Conservation (phyloP, 768 basidiomycete species). For the Phallus indusiatus region DNA sequence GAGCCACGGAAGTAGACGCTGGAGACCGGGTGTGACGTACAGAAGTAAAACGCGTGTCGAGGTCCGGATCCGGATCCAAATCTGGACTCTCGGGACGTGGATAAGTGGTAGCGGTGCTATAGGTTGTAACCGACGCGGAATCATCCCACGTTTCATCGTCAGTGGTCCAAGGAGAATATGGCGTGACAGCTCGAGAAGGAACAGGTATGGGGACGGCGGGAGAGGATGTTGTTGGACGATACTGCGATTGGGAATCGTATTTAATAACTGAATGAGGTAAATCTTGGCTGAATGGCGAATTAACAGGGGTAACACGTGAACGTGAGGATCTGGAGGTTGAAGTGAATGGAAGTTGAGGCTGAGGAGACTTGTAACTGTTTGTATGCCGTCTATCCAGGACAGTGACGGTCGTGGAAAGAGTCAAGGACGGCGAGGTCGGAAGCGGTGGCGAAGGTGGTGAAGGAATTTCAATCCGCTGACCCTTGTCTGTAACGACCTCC, state of each 20-base stretch:
- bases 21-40: conserved; percentile 2
- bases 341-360: background rate
- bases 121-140: conserved; percentile 66
- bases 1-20: background rate
- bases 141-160: conserved; percentile 43
- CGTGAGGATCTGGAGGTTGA: background rate
- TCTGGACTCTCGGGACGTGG: conserved; percentile 39
- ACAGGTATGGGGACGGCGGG: conserved; percentile 12
- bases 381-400: background rate
- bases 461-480: conserved; percentile 3
- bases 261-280: conserved; percentile 14
- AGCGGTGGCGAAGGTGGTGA: background rate
- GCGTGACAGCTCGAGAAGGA: conserved; percentile 20
- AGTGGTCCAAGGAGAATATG: conserved; percentile 57
- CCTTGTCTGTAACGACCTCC: background rate
- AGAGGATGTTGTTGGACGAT: conserved; percentile 21
- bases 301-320: background rate
- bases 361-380: background rate
- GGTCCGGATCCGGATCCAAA: conserved; percentile 20
- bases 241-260: conserved; percentile 30
- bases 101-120: conserved; percentile 50
- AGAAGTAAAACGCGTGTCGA: conserved; percentile 12
- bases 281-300: background rate
- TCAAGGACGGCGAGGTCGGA: background rate
- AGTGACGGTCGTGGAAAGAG: background rate